Evolutionary conservation across 2,329 filamentous ascomycete genomes (phyloP).

Genomic region (Beauveria caledonica): DNA sequence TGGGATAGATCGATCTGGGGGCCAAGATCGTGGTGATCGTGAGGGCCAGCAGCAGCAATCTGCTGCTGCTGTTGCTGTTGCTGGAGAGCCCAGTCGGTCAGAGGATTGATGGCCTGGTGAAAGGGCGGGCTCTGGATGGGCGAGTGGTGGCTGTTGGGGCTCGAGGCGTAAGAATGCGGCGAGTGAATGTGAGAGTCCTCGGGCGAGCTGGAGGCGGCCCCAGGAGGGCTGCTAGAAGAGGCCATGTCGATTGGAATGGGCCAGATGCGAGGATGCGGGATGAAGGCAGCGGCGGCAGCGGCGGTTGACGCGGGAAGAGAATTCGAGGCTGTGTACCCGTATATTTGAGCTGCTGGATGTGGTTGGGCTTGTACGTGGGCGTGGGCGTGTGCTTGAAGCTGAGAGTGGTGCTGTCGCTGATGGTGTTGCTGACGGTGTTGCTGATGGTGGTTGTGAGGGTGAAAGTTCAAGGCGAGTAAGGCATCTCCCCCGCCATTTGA

Average conservation of each 20-base stretch:
- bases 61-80: slow-evolving; percentile 40
- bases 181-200: slow-evolving; percentile 41
- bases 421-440: slow-evolving; percentile 35
- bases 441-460: slow-evolving; percentile 48
- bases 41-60: slow-evolving; percentile 7
- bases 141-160: slow-evolving; percentile 43
- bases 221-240: slow-evolving; percentile 31
- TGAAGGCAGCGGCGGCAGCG: slow-evolving; percentile 25
- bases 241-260: slow-evolving; percentile 46
- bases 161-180: slow-evolving; percentile 42
- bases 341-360: slow-evolving; percentile 3
- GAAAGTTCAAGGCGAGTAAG: slow-evolving; percentile 53
- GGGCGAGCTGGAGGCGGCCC: slow-evolving; percentile 41
- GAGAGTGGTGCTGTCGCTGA: slow-evolving; percentile 19
- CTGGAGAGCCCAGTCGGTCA: slow-evolving; percentile 56
- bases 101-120: slow-evolving; percentile 40
- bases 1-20: slow-evolving; percentile 37
- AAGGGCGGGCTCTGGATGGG: slow-evolving; percentile 47
- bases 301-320: neutral
- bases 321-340: slow-evolving; percentile 2
- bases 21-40: slow-evolving; percentile 26
- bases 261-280: slow-evolving; percentile 36
- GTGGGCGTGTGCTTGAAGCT: slow-evolving; percentile 6
- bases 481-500: slow-evolving; percentile 46
- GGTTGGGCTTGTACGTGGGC: neutral